Evolutionary conservation across 345 rosid genomes (phyloP), one percentile per base, ranked within the genome.

Genomic region (Turnera subulata): DNA sequence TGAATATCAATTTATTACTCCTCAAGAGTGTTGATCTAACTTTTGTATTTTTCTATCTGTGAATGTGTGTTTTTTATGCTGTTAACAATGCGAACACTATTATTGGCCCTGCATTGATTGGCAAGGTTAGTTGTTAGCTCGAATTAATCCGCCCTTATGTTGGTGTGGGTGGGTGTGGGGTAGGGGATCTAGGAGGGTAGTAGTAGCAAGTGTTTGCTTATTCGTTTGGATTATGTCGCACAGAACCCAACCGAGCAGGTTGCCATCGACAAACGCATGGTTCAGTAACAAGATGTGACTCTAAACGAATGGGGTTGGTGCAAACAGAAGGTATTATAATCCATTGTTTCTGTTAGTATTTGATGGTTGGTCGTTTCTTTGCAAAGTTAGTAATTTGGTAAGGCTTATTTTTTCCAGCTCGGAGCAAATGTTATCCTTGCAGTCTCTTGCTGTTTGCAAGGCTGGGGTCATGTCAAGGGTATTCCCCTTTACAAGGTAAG

Each of bases 261-360:
- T 53, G 72, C 72, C 64, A 62, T 82, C 50, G 85, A 82, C 51
- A 76, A 75, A 60, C 76, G 68, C 53, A 80, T 82, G 85, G 91
- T 85, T 56, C 88, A 85, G 35, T 74, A 85, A 61, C 85, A 82
- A 42, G 88, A 85, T 65, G 91, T 88, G 68, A 85, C 91, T 19
- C 72, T 70, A 15, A 85, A 85, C 33, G 91, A 85, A 59, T 85
- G 91, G 91, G 91, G 91, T 37, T 85, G 91, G 88, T 85, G 88
- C 76, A 85, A 85, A 55, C 85, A 85, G 48, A 85, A 82, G 82
- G 91, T 82, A 72, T 39, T 5, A 35, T 18, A 22, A 49, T 24
- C 5, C 9, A 18, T 56, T 22, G n/a, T 6, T 7, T 39, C 19
- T 53, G 3, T 18, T 39, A 2, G 1, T 21, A 9, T 22, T 46